These are phyloP conservation scores for Raffaelea albimanens DNA, from an alignment of 2,329 filamentous ascomycete species.

Conservation along the genomic window DNA sequence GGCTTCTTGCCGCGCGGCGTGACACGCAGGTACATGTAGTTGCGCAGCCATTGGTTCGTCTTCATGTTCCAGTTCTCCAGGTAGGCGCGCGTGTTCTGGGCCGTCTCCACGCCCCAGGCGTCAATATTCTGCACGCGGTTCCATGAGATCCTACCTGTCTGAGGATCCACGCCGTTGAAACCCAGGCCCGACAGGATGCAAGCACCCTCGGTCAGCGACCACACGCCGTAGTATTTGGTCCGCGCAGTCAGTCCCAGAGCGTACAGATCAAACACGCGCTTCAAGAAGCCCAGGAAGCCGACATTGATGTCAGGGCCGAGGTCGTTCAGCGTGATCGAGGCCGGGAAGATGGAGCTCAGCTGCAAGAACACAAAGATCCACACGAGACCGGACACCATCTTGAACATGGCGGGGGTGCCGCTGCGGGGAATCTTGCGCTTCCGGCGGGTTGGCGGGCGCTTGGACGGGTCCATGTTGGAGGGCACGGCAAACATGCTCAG, in stretches of 20 bases:
- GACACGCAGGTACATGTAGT: constrained; percentile 91
- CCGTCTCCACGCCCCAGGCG: constrained; percentile 74
- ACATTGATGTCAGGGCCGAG: constrained; percentile 49
- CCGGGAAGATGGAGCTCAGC: constrained; percentile 37
- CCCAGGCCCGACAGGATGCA: constrained; percentile 91
- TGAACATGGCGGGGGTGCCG: constrained; percentile 72
- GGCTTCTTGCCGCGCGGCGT: constrained; percentile 94
- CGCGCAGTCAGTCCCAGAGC: constrained; percentile 75
- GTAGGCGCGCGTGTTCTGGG: constrained; percentile 88
- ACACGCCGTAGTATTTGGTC: constrained; percentile 94
- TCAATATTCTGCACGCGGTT: constrained; percentile 84
- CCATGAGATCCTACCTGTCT: constrained; percentile 80
- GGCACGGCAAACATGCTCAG: constrained; percentile 90
- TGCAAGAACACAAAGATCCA: constrained; percentile 77
- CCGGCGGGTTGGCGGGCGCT: constrained; percentile 77
- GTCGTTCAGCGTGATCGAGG: constrained; percentile 39
- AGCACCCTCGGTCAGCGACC: constrained; percentile 84
- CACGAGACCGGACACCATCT: constrained; percentile 59
- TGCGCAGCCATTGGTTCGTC: constrained; percentile 91
- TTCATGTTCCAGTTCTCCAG: constrained; percentile 97
- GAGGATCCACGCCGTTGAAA: constrained; percentile 84
- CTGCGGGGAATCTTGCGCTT: constrained; percentile 89
- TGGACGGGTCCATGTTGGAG: constrained; percentile 69
- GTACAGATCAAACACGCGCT: constrained; percentile 70
- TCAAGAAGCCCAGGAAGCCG: constrained; percentile 44